Conservation (phyloP, 176 grass and related monocot genomes). For the Cenchrus fungigraminus region DNA sequence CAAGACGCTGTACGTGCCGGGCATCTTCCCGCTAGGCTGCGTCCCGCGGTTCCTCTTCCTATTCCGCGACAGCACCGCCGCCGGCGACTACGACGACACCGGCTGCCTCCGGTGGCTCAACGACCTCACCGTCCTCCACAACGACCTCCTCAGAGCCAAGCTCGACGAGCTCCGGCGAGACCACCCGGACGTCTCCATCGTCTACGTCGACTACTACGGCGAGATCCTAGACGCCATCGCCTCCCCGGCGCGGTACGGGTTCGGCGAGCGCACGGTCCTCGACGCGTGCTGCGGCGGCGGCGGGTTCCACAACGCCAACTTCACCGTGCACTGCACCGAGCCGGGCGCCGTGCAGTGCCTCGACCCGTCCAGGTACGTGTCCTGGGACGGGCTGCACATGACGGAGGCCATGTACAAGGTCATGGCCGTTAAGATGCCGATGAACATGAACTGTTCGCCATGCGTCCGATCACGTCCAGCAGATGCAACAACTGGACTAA, state of each 20-base stretch:
- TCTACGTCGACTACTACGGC: conserved; percentile 43
- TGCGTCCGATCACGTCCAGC: too few relatives aligned
- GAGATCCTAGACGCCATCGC: background rate
- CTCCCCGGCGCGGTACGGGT: background rate
- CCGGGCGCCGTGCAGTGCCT: too few relatives aligned
- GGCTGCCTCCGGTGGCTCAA: too few relatives aligned
- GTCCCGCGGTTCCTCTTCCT: too few relatives aligned
- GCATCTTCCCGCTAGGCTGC: too few relatives aligned
- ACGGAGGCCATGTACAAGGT: conserved; percentile 91
- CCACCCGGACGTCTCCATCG: conserved; percentile 13
- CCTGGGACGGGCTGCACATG: conserved; percentile 94
- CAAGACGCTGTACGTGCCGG: too few relatives aligned
- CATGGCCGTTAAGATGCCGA: too few relatives aligned
- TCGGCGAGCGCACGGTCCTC: background rate
- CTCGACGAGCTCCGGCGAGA: too few relatives aligned
- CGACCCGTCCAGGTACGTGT: too few relatives aligned
- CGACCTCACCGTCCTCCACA: background rate
- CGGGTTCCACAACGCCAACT: conserved; percentile 42
- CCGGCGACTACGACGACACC: too few relatives aligned
- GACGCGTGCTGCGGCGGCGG: conserved; percentile 45
- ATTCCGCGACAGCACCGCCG: too few relatives aligned
- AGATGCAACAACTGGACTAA: too few relatives aligned
- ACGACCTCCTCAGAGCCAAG: background rate
- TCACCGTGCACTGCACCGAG: background rate
- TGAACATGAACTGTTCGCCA: background rate